phyloP scores from a whole-genome alignment of 768 basidiomycete genomes.

The Lactarius sanguifluus region DNA sequence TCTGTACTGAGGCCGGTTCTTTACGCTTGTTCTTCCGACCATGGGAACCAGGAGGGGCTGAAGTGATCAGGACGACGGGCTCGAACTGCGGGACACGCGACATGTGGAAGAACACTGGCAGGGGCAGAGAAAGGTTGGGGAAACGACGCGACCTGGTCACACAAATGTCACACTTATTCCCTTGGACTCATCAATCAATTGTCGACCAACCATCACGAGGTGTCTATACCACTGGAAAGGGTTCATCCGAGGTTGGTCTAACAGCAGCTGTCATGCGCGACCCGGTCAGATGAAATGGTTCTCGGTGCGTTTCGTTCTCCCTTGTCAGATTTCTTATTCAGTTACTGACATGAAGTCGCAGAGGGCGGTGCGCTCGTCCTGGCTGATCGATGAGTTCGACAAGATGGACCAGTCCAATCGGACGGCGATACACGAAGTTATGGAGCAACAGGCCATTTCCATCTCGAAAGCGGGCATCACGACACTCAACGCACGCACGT shows the following conservation, averaged over 20 bases:
- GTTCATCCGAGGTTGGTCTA: slow-evolving; percentile 97
- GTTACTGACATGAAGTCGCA: slow-evolving; percentile 37
- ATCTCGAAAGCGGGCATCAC: slow-evolving; percentile 99
- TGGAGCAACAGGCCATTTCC: slow-evolving; percentile 99
- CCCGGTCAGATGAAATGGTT: slow-evolving; percentile 99
- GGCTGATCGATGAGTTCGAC: slow-evolving; percentile 99
- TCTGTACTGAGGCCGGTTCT: slow-evolving; percentile 16
- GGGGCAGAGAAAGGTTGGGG: no score
- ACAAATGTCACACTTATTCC: no score
- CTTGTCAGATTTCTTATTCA: slow-evolving; percentile 7
- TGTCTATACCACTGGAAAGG: slow-evolving; percentile 97
- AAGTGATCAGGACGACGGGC: slow-evolving; percentile 12
- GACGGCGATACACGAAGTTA: slow-evolving; percentile 97
- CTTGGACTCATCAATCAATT: no score
- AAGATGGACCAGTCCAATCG: slow-evolving; percentile 99
- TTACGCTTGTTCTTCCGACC: slow-evolving; percentile 25
- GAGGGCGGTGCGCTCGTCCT: slow-evolving; percentile 99
- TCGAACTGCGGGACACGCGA: background rate
- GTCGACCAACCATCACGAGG: slow-evolving; percentile 66
- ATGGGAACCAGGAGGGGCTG: background rate
- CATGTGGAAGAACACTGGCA: background rate
- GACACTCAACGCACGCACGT: slow-evolving; percentile 95
- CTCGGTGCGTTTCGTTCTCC: slow-evolving; percentile 59
- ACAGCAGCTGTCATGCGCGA: slow-evolving; percentile 99
- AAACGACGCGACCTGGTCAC: no score